These are phyloP conservation scores for Aureoboletus auriporus DNA, from an alignment of 768 basidiomycete genomes.

Conservation along the genomic window DNA sequence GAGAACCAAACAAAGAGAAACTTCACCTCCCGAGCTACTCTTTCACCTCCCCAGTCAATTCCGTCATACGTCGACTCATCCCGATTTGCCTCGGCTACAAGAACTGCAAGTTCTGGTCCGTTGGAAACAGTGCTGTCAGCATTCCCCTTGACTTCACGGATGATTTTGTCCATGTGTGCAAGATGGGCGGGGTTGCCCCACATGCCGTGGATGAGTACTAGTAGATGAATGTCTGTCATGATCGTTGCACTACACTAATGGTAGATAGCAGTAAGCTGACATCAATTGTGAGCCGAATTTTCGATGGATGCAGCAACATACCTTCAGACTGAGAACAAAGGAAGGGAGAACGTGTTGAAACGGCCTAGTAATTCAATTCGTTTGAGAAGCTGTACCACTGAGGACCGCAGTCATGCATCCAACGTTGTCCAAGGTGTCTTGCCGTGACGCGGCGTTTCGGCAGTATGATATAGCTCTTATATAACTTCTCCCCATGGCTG, in stretches of 20 bases:
- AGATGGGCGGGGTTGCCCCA: conserved; percentile 77
- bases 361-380: background rate
- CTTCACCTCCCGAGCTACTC: conserved; percentile 73
- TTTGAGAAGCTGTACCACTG: background rate
- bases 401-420: conserved; percentile 1
- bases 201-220: conserved; percentile 60
- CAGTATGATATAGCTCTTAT: too few species aligned
- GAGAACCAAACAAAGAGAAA: background rate
- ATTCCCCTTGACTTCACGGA: conserved; percentile 39
- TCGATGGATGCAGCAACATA: background rate
- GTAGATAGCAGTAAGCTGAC: background rate
- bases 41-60: conserved; percentile 79
- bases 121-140: conserved; percentile 24
- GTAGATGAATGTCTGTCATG: conserved; percentile 36
- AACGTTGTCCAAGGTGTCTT: background rate
- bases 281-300: background rate
- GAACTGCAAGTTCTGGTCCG: conserved; percentile 49
- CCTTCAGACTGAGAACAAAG: background rate
- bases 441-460: too few species aligned
- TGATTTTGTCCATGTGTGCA: conserved; percentile 50
- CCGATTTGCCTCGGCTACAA: conserved; percentile 62
- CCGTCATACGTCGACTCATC: conserved; percentile 76
- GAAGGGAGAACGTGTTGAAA: conserved; percentile 4
- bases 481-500: background rate
- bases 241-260: background rate